These are phyloP conservation scores for Stachybotrys echinatus DNA, from an alignment of 2,329 filamentous ascomycete genomes.

Conservation along the genomic window DNA sequence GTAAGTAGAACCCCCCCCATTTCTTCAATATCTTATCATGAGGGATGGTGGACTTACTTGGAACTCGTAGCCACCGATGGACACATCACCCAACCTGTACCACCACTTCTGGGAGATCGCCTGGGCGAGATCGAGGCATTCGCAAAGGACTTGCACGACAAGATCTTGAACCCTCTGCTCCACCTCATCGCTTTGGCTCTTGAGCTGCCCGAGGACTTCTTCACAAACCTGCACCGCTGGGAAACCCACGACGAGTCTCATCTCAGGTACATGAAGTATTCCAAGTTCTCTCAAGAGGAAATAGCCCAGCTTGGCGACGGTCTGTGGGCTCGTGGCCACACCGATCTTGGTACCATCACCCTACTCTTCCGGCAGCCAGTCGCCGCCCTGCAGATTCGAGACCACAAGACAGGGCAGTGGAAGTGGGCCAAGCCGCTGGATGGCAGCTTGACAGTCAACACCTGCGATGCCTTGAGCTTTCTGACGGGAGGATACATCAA, in stretches of 20 bases:
- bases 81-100: constrained; percentile 24
- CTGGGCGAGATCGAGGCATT: constrained; percentile 53
- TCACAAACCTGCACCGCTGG: constrained; percentile 46
- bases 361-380: constrained; percentile 55
- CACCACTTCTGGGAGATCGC: constrained; percentile 40
- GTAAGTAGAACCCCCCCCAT: constrained; percentile 12
- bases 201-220: constrained; percentile 55
- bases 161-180: constrained; percentile 52
- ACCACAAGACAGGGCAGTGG: constrained; percentile 40
- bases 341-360: constrained; percentile 51
- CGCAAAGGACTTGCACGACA: constrained; percentile 42
- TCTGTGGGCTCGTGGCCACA: constrained; percentile 45
- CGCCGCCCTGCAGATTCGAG: constrained; percentile 48
- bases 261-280: constrained; percentile 58
- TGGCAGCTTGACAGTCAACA: constrained; percentile 46
- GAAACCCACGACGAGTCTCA: constrained; percentile 54
- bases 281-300: constrained; percentile 40
- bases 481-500: constrained; percentile 43
- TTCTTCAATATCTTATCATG: neutral
- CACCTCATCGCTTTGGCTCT: constrained; percentile 54
- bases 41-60: neutral
- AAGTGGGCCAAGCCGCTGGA: constrained; percentile 44
- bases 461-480: constrained; percentile 41
- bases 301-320: constrained; percentile 34
- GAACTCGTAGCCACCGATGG: constrained; percentile 19